Evolutionary conservation across 495 filamentous ascomycete species (phyloP).

Genomic region (Penicillium mononematosum): DNA sequence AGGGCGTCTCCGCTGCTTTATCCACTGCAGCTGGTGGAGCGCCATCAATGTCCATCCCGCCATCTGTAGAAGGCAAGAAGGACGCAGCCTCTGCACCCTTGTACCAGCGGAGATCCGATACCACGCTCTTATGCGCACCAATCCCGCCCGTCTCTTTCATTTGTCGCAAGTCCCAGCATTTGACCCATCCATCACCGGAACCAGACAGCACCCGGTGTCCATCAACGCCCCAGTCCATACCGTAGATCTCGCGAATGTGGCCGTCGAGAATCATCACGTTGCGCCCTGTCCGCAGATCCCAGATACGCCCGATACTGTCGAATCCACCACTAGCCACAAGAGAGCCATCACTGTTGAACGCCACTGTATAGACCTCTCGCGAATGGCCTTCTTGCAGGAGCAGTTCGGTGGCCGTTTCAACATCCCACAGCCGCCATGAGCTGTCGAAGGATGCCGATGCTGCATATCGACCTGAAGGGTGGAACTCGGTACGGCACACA

Average conservation of each 20-base stretch:
- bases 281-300: constrained; percentile 92
- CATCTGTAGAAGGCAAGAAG: constrained; percentile 52
- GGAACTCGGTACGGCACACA: constrained; percentile 90
- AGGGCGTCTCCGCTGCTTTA: constrained; percentile 22
- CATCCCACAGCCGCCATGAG: constrained; percentile 96
- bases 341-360: constrained; percentile 87
- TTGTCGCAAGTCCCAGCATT: constrained; percentile 95
- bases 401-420: constrained; percentile 78
- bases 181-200: constrained; percentile 92
- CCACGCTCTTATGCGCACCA: constrained; percentile 86
- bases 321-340: constrained; percentile 85
- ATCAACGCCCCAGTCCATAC: constrained; percentile 87
- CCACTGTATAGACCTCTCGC: constrained; percentile 82
- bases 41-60: constrained; percentile 57
- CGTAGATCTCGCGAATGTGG: constrained; percentile 91
- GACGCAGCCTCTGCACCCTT: constrained; percentile 74
- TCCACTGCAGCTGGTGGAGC: constrained; percentile 20
- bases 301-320: constrained; percentile 92
- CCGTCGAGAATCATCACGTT: constrained; percentile 96
- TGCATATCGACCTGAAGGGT: constrained; percentile 85
- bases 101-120: constrained; percentile 92
- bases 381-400: constrained; percentile 93
- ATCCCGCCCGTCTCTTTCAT: constrained; percentile 79
- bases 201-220: constrained; percentile 85
- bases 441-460: constrained; percentile 95